Conservation (phyloP, 192 early-diverging fungal genomes). For the Podila horticola region DNA sequence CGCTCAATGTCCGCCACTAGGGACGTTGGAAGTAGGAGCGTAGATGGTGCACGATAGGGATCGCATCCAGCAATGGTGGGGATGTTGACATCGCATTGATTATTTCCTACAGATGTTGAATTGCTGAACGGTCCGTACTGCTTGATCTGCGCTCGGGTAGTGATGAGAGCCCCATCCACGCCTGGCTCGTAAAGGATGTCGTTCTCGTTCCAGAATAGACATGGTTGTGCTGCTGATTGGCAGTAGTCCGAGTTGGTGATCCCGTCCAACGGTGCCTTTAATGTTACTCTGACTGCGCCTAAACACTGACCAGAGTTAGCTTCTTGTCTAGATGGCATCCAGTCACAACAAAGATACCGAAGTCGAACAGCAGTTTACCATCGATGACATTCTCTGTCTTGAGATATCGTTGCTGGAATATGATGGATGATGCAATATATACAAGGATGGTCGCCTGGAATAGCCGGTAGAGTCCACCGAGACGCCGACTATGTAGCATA, state of each 20-base stretch:
- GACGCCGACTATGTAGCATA: constrained; percentile 24
- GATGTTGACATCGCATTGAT: constrained; percentile 24
- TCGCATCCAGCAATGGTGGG: constrained; percentile 28
- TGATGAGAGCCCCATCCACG: constrained; percentile 43
- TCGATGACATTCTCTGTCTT: constrained; percentile 46
- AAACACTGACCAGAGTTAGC: no score
- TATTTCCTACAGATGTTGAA: not conserved
- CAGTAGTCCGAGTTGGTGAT: constrained; percentile 25
- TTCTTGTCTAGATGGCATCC: no score
- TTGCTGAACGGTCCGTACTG: constrained; percentile 35
- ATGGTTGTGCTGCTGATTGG: constrained; percentile 1
- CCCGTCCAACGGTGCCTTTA: constrained; percentile 36
- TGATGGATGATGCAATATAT: constrained; percentile 41
- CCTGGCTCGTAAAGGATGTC: constrained; percentile 44
- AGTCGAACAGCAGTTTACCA: constrained; percentile 10
- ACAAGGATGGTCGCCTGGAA: constrained; percentile 37
- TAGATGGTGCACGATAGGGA: constrained; percentile 5
- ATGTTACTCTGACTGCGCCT: constrained; percentile 42
- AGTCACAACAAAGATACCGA: not conserved
- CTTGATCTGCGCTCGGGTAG: constrained; percentile 39
- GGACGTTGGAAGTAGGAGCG: constrained; percentile 20
- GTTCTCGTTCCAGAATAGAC: constrained; percentile 43
- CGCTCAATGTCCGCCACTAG: constrained; percentile 52
- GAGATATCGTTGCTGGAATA: constrained; percentile 43
- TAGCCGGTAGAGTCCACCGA: constrained; percentile 34